These are phyloP conservation scores for Colletotrichum trifolii DNA, from an alignment of 2,329 filamentous ascomycete species.

Conservation along the genomic window DNA sequence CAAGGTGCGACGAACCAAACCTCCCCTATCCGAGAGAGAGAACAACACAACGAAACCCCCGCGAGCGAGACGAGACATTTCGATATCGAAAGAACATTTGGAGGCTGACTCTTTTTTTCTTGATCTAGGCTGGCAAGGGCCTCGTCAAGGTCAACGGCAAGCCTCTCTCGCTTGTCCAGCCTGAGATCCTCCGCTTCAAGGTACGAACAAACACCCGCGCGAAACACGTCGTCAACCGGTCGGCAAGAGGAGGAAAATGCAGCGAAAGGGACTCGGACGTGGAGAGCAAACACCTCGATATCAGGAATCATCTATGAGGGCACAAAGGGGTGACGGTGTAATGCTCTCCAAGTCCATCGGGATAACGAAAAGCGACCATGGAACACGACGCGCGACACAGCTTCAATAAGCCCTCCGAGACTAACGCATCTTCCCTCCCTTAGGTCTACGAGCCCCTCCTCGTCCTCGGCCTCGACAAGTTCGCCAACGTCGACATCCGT, in stretches of 20 bases:
- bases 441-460: slow-evolving; percentile 98
- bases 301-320: neutral
- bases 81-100: slow-evolving; percentile 19
- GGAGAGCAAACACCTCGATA: slow-evolving; percentile 17
- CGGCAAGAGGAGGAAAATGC: slow-evolving; percentile 19
- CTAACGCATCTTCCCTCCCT: neutral
- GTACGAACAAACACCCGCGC: slow-evolving; percentile 57
- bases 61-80: slow-evolving; percentile 3
- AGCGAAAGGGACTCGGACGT: neutral
- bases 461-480: slow-evolving; percentile 97
- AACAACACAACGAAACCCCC: slow-evolving; percentile 1
- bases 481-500: slow-evolving; percentile 95
- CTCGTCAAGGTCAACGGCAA: slow-evolving; percentile 99
- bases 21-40: slow-evolving; percentile 1
- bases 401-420: neutral
- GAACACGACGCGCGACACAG: neutral
- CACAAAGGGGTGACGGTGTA: neutral
- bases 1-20: slow-evolving; percentile 26
- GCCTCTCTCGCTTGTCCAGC: slow-evolving; percentile 92
- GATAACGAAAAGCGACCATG: neutral
- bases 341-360: slow-evolving; percentile 6
- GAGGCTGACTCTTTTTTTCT: slow-evolving; percentile 45
- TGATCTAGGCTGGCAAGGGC: slow-evolving; percentile 64
- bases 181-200: slow-evolving; percentile 98
- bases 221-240: slow-evolving; percentile 16